A percentile compares a stretch with the other conserved stretches of the same genome.
Evolutionary conservation across 768 basidiomycete genomes (phyloP).

Genomic region (Mycena belliarum): DNA sequence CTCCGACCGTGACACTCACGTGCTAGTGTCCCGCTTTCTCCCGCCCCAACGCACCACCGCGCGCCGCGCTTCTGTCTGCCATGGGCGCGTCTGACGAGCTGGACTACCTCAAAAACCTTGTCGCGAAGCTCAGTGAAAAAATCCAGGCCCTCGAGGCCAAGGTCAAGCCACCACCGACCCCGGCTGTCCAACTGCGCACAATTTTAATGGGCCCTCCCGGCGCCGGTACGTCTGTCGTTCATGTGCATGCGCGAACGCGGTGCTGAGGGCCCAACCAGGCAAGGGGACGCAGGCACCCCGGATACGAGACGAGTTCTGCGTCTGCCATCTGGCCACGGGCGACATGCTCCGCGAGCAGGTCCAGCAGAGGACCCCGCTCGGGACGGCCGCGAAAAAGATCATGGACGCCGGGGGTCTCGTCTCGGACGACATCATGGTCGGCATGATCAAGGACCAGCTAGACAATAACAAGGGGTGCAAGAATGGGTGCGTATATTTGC

Average conservation of each 20-base stretch:
- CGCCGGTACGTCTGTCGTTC: slow-evolving; percentile 64
- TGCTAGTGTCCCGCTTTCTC: slow-evolving; percentile 6
- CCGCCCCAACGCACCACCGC: slow-evolving; percentile 14
- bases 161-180: slow-evolving; percentile 53
- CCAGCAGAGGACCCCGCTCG: slow-evolving; percentile 79
- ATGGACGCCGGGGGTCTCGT: slow-evolving; percentile 98
- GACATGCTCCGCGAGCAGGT: slow-evolving; percentile 99
- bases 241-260: background rate
- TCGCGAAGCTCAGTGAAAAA: slow-evolving; percentile 88
- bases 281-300: slow-evolving; percentile 98
- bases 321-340: slow-evolving; percentile 98
- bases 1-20: slow-evolving; percentile 4
- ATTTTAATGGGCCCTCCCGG: slow-evolving; percentile 97
- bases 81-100: slow-evolving; percentile 80
- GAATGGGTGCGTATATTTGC: slow-evolving; percentile 76
- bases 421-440: slow-evolving; percentile 94
- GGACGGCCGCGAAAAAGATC: slow-evolving; percentile 92
- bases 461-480: slow-evolving; percentile 91
- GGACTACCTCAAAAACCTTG: slow-evolving; percentile 92
- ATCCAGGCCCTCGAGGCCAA: slow-evolving; percentile 77
- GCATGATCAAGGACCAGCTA: slow-evolving; percentile 95
- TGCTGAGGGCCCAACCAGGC: slow-evolving; percentile 47
- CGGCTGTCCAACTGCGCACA: slow-evolving; percentile 80
- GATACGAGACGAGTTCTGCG: slow-evolving; percentile 90
- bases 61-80: slow-evolving; percentile 20